Evolutionary conservation across 331 rosid species (phyloP).

Genomic region (Acacia concinna): DNA sequence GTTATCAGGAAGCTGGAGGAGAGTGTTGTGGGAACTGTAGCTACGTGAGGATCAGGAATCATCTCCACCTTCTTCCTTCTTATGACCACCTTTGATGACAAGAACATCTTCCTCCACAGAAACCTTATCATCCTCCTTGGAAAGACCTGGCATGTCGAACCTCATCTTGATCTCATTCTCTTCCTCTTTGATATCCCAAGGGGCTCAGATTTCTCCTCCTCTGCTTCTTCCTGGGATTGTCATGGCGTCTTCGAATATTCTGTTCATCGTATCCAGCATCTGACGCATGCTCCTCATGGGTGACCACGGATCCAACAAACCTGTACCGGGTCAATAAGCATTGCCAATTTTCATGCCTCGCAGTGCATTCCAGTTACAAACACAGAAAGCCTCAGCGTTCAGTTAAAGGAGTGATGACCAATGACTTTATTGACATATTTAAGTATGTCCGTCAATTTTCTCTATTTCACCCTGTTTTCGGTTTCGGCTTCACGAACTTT

Average conservation of each 20-base stretch:
- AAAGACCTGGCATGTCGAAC: slow-evolving; percentile 87
- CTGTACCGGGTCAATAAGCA: slow-evolving; percentile 32
- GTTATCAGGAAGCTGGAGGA: slow-evolving; percentile 65
- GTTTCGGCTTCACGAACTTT: background rate
- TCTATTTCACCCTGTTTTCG: background rate
- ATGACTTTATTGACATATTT: background rate
- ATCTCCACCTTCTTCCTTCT: slow-evolving; percentile 40
- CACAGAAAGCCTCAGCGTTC: too few relatives aligned
- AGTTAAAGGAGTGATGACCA: too few relatives aligned
- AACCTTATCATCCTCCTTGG: slow-evolving; percentile 73
- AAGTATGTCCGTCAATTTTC: background rate
- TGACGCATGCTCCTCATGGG: slow-evolving; percentile 82
- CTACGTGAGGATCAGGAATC: slow-evolving; percentile 54
- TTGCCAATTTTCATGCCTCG: background rate
- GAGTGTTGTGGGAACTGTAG: slow-evolving; percentile 54
- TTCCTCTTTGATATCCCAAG: slow-evolving; percentile 76
- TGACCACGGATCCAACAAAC: slow-evolving; percentile 68
- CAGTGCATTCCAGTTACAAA: background rate
- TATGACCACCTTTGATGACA: slow-evolving; percentile 53
- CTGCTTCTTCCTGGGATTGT: slow-evolving; percentile 45
- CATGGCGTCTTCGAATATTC: slow-evolving; percentile 57
- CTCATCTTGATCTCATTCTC: slow-evolving; percentile 69
- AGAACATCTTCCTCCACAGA: slow-evolving; percentile 66
- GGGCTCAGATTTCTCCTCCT: slow-evolving; percentile 51
- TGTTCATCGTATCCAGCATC: slow-evolving; percentile 76